Conservation (phyloP, 148 eudicot species). For the Oxyria digyna region DNA sequence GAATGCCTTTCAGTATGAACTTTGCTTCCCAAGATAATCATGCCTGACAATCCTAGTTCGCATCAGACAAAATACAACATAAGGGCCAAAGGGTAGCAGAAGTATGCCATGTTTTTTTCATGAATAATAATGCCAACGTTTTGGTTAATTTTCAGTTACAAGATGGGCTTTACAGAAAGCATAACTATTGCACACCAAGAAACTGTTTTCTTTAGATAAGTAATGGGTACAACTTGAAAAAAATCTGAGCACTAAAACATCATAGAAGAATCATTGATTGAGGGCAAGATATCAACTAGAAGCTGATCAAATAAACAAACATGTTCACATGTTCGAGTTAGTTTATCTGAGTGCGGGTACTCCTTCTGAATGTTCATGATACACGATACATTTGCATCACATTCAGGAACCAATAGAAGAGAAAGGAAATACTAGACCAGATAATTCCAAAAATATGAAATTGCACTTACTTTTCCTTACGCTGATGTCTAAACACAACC, state of each 20-base stretch:
- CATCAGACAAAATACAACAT: constrained; percentile 8
- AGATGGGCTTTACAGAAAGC: not conserved
- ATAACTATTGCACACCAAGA: not conserved
- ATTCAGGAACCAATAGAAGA: not conserved
- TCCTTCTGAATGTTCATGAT: too few relatives aligned
- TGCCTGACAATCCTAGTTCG: constrained; percentile 27
- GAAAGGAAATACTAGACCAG: not conserved
- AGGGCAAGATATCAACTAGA: not conserved
- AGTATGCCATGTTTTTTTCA: not conserved
- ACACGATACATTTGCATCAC: not conserved
- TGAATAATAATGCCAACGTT: not conserved
- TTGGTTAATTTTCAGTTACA: not conserved
- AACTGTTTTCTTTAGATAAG: not conserved
- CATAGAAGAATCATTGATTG: not conserved
- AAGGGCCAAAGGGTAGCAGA: not conserved
- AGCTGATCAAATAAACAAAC: not conserved
- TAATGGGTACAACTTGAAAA: too few relatives aligned
- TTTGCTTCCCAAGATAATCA: too few relatives aligned
- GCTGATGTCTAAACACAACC: constrained; percentile 79
- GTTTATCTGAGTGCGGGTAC: too few relatives aligned
- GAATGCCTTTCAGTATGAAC: constrained; percentile 58
- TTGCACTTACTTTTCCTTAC: constrained; percentile 61
- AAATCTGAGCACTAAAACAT: not conserved
- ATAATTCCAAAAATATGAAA: not conserved
- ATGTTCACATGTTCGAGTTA: not conserved